These are phyloP conservation scores for Paecilomyces sp. DNA, from an alignment of 2,329 filamentous ascomycete genomes.

Conservation along the genomic window DNA sequence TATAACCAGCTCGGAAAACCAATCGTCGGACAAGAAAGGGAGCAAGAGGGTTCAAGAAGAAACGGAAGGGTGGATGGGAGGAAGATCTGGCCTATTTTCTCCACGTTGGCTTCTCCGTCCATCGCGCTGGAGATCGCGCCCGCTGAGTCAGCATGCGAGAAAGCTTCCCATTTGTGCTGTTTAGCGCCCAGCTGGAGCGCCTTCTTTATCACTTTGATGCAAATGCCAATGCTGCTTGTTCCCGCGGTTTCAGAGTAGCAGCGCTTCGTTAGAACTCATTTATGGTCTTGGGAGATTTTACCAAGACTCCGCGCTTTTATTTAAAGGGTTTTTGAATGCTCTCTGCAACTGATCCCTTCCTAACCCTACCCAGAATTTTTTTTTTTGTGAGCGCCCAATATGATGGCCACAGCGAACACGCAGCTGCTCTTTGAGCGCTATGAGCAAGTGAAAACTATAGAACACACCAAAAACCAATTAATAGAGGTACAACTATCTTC, in stretches of 20 bases:
- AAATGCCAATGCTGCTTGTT: not conserved
- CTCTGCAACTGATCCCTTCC: not conserved
- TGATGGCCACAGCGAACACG: slow-evolving; percentile 22
- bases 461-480: slow-evolving; percentile 41
- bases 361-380: slow-evolving; percentile 1
- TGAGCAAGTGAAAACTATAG: slow-evolving; percentile 35
- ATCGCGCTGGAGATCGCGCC: slow-evolving; percentile 1
- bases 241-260: not conserved
- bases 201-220: not conserved
- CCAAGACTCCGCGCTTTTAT: not conserved
- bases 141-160: slow-evolving; percentile 13
- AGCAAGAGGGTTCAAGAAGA: slow-evolving; percentile 8
- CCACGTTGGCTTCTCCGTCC: slow-evolving; percentile 16
- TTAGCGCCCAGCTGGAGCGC: not conserved
- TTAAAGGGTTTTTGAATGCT: not conserved
- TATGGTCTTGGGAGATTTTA: not conserved
- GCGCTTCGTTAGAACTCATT: too few relatives aligned
- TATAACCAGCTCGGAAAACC: slow-evolving; percentile 5
- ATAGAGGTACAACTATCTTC: slow-evolving; percentile 34
- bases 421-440: slow-evolving; percentile 35
- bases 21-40: slow-evolving; percentile 1
- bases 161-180: not conserved
- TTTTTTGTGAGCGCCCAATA: not conserved
- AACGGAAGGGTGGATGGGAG: slow-evolving; percentile 8
- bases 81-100: slow-evolving; percentile 9